Base-by-base conservation (phyloP, 768 basidiomycete species). In the Boletus patriciae region DNA sequence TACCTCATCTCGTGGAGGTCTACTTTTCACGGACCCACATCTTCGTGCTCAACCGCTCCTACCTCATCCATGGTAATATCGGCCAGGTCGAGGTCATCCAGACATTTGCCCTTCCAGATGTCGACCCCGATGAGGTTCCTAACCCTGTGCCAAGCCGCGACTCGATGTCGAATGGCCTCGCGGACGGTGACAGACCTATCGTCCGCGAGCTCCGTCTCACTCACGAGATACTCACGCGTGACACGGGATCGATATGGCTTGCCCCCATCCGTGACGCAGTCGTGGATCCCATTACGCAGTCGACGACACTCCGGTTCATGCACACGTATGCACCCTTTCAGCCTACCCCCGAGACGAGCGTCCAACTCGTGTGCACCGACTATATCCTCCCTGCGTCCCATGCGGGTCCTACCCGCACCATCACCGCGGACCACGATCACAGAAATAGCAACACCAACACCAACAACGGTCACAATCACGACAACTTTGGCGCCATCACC, bases 271-370 rank as follows among this genome's bases (percentile, higher is more conserved):
- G 63, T 43, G 37, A 54, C 46, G 34, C 51, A 5, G n/a, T 27
- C 31, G 33, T 62, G 16, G 55, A 68, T 34, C 55, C 57, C 0
- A 23, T 41, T 10, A 59, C 59, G 5, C 18, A 15, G 6, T 33
- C 63, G 23, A 65, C 57, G 19, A 65, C 63, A 19, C 60, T 68
- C 55, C 57, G 65, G 11, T 66, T 68, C 55, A 46, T 66, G 50
- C 60, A 68, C 36, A 53, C 66, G 0, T 46, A 54, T 4, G 41
- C 49, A 2, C 54, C 55, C 0, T 44, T 63, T 11, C 13, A 47
- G 2, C 27, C 34, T 4, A 34, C 36, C 4, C 43, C 42, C n/a
- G 44, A 50, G 23, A 23, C 40, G n/a, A 46, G 36, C 51, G 49
- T 40, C 31, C 54, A 46, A 23, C 42, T 68, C 37, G 52, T 49